phyloP scores from a whole-genome alignment of 192 early-diverging fungal genomes.

The Rhizoclosmatium globosum region DNA sequence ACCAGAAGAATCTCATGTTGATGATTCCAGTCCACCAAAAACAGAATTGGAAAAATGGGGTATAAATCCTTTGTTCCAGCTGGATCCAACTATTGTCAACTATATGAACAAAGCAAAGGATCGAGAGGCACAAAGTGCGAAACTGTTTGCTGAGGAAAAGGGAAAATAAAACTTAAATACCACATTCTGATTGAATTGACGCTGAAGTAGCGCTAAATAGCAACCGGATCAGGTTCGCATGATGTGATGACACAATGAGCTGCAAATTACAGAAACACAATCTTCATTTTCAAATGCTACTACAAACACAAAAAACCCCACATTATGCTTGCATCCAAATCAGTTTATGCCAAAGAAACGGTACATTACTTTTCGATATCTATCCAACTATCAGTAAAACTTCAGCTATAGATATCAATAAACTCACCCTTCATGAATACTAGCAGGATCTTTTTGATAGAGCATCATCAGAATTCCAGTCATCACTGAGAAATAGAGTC shows the following conservation, averaged over 20 bases:
- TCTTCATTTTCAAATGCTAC: not conserved
- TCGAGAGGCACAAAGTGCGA: not conserved
- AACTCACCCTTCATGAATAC: conserved; percentile 65
- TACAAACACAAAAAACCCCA: not conserved
- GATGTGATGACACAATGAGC: too few relatives aligned
- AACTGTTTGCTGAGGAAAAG: not conserved
- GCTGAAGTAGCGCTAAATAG: too few relatives aligned
- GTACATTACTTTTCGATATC: conserved; percentile 81
- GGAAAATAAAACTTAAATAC: not conserved
- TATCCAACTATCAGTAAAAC: not conserved
- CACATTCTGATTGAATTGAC: too few relatives aligned
- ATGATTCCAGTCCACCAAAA: not conserved
- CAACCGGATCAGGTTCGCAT: too few relatives aligned
- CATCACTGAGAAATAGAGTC: conserved; percentile 72
- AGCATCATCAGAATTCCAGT: conserved; percentile 83
- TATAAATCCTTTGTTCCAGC: not conserved
- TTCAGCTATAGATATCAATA: not conserved
- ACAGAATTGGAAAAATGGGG: not conserved
- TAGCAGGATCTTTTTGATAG: conserved; percentile 80
- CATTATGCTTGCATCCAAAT: not conserved
- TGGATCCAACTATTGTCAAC: not conserved
- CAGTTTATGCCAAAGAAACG: conserved; percentile 83
- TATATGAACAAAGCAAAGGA: conserved; percentile 4
- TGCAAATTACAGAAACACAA: too few relatives aligned
- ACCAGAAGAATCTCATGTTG: too few relatives aligned